Percentiles rank a stretch among this genome's conserved stretches.
These are phyloP conservation scores for Eimeria sp. DNA, from an alignment of 169 alveolate species.

Conservation along the genomic window DNA sequence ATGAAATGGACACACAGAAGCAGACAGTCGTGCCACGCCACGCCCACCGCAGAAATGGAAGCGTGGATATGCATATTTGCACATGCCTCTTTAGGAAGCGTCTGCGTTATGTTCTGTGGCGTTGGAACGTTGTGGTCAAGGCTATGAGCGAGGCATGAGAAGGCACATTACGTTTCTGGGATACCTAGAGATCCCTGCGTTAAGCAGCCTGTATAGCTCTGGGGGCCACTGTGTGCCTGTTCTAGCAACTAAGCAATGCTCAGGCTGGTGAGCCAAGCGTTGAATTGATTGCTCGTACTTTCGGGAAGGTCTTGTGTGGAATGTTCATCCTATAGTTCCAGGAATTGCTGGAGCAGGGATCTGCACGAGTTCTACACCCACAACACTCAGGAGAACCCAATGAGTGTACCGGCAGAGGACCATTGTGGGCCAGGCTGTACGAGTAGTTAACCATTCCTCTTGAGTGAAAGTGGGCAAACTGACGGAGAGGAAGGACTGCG, in stretches of 20 bases:
- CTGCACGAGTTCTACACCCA: background rate
- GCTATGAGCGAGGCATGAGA: background rate
- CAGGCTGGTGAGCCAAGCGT: background rate
- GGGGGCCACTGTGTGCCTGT: background rate
- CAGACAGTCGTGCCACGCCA: background rate
- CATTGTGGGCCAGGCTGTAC: background rate
- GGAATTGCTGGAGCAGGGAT: background rate
- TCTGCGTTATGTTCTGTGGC: background rate
- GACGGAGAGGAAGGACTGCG: background rate
- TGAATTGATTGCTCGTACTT: background rate
- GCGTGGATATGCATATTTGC: background rate
- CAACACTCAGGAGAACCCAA: background rate
- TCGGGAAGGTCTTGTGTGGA: background rate
- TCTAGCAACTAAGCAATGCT: background rate
- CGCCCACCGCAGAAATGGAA: background rate
- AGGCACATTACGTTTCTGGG: background rate
- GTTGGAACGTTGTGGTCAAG: background rate
- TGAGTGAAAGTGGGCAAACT: background rate
- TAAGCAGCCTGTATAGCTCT: background rate
- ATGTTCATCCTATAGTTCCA: background rate
- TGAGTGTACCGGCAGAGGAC: background rate
- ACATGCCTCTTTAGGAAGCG: background rate
- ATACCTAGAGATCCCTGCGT: background rate
- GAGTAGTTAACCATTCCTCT: background rate
- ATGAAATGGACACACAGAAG: background rate